These are phyloP conservation scores for Deakozyma indianensis DNA, from an alignment of 805 yeast genomes.

Conservation along the genomic window DNA sequence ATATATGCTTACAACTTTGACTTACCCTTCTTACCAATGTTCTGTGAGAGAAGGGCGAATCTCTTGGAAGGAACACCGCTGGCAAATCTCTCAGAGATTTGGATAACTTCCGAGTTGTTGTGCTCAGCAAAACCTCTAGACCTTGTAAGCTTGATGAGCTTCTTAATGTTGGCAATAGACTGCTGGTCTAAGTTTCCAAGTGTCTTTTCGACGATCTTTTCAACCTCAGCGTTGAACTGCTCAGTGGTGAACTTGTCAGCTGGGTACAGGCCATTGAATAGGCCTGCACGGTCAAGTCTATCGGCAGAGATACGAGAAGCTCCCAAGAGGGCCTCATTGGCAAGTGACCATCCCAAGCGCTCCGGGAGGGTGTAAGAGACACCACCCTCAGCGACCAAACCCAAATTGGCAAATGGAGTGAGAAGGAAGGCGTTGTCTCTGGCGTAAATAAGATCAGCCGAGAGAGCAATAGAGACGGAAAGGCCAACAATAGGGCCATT, in stretches of 20 bases:
- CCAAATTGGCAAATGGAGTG: conserved; percentile 70
- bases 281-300: conserved; percentile 43
- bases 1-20: neutral
- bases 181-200: conserved; percentile 33
- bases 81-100: conserved; percentile 56
- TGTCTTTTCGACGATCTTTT: conserved; percentile 21
- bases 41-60: conserved; percentile 34
- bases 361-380: conserved; percentile 51
- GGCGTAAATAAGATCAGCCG: conserved; percentile 65
- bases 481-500: conserved; percentile 86
- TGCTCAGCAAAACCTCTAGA: conserved; percentile 29
- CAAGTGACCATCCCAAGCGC: conserved; percentile 58
- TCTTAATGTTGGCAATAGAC: conserved; percentile 32
- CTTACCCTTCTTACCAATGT: neutral
- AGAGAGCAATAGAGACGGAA: conserved; percentile 55
- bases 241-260: conserved; percentile 26
- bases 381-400: conserved; percentile 74
- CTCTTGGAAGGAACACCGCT: conserved; percentile 59
- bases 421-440: conserved; percentile 42
- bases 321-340: conserved; percentile 59
- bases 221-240: conserved; percentile 32
- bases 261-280: conserved; percentile 42
- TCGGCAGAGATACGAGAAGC: conserved; percentile 49
- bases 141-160: conserved; percentile 23
- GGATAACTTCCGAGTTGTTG: conserved; percentile 48